Base-by-base conservation (phyloP, 2,329 filamentous ascomycete species). In the Fusarium aywerte region DNA sequence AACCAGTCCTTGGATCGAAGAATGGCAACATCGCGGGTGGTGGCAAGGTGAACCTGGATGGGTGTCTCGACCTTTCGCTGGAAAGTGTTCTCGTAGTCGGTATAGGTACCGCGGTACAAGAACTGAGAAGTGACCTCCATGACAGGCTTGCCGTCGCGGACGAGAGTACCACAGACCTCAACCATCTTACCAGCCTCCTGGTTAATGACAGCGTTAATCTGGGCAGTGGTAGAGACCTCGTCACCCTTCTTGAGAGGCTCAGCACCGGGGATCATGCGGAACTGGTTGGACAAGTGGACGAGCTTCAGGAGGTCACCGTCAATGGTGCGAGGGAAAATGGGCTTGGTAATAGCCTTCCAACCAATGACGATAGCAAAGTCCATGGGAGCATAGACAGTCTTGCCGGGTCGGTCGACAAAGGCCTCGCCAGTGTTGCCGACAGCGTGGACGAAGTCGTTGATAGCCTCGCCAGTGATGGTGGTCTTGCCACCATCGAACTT, bases 101-200 rank as follows among this genome's bases (percentile, higher is more conserved):
- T 91, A 82, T 99, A 99, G 29, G 86, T 85, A 57, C 96, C 96
- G 48, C 96, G 91, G 85, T 99, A 99, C 74, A 99, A 80, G 86
- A 99, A 99, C 79, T 99, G 96, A 65, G 93, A 97, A 13, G 94
- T 98, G 27, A 99, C 96, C 77, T 99, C 93, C 96, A 99, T 99
- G 66, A 99, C 93, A 7, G 93, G 85, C 78, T 92, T 80, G 25
- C 91, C 91, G 53, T 94, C 89, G 40, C 96, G 91, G 53, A 87
- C 90, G 74, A 99, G 97, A 7, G 96, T 99, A 65, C 96, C 96
- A 75, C 94, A 97, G n/a, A 99, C 95, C 80, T 99, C 96, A 18
- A 99, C 96, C 94, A 99, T 97, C 85, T 99, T 99, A 45, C 96
- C 96, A 62, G 96, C 93, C 15, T 97, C 93, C 79, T 99, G 94